Evolutionary conservation across 75 land plant genomes (phyloP), one percentile per base, ranked within the genome.

Genomic region (Isoetes taiwanensis): DNA sequence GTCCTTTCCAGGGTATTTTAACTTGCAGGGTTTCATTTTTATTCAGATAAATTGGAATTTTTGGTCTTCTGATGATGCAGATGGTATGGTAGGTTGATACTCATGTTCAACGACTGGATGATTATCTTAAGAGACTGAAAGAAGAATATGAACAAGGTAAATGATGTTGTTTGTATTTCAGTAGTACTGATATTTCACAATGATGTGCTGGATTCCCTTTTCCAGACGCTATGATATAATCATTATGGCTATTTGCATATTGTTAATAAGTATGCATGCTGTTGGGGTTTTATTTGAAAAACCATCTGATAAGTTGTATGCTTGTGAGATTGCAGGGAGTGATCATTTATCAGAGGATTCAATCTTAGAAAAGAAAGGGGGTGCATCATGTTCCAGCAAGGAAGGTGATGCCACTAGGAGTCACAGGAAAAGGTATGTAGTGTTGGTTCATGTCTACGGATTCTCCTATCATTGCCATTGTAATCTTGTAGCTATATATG

Each of bases 81-180:
- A 10, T 48, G 14, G 48, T 30, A 34, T 1, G 67, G 29, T 58
- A 91, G 97, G 88, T 91, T 4, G 97, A 91, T 75, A 35, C 73
- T 11, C 84, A 86, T 43, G 75, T 91, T 25, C 97, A 88, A 34
- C 82, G 85, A 23, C 78, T 91, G 41, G 97, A 91, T 61, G 75
- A 83, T 37, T 88, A 91, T 64, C 52, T 91, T 73, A 83, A 75
- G 52, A 86, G 73, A 27, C 72, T 72, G 52, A 89, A 82, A 63
- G 82, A 91, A 66, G 94, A 86, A 38, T 64, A 81, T 30, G 70
- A 81, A 6, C 78, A 75, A 38, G 94, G 97, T 83, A 63, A 14
- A 35, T 41, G 14, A 12, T 25, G 19, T 25, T 43, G 19, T 5
- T 25, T 32, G 38, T 62, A 34, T 62, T 21, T 20, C 14, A 34